phyloP scores from a whole-genome alignment of 257 asterid genomes.

The Solanum tacnaense region DNA sequence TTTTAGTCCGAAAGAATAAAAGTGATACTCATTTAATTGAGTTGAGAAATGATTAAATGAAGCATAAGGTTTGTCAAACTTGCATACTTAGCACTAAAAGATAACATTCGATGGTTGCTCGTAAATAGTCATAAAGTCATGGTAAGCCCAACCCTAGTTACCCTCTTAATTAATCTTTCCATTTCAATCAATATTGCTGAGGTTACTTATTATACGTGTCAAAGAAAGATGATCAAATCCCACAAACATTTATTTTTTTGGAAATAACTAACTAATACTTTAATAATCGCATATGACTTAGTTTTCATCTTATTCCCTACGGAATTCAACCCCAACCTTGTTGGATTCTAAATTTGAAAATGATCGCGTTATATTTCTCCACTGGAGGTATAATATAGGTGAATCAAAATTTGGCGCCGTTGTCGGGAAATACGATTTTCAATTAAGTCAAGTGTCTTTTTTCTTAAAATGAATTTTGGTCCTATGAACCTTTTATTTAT shows the following conservation, averaged over 20 bases:
- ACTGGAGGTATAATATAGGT: neutral
- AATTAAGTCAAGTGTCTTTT: too few relatives aligned
- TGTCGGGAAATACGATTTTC: too few relatives aligned
- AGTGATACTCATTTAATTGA: neutral
- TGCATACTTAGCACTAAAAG: neutral
- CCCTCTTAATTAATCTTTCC: too few relatives aligned
- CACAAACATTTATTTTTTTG: neutral
- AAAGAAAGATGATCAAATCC: neutral
- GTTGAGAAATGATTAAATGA: neutral
- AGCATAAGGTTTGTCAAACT: neutral
- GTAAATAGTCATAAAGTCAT: neutral
- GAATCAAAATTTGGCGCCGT: neutral
- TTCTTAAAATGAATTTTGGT: too few relatives aligned
- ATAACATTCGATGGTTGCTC: neutral
- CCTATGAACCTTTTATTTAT: neutral
- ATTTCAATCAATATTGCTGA: neutral
- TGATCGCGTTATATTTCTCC: neutral
- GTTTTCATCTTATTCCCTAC: neutral
- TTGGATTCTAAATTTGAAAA: too few relatives aligned
- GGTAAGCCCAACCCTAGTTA: neutral
- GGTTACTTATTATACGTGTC: neutral
- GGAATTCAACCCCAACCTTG: neutral
- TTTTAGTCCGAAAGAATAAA: too few relatives aligned
- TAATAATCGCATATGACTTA: too few relatives aligned
- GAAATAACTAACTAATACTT: neutral